phyloP scores from a whole-genome alignment of 495 filamentous ascomycete species.

The Xylaria venustula region DNA sequence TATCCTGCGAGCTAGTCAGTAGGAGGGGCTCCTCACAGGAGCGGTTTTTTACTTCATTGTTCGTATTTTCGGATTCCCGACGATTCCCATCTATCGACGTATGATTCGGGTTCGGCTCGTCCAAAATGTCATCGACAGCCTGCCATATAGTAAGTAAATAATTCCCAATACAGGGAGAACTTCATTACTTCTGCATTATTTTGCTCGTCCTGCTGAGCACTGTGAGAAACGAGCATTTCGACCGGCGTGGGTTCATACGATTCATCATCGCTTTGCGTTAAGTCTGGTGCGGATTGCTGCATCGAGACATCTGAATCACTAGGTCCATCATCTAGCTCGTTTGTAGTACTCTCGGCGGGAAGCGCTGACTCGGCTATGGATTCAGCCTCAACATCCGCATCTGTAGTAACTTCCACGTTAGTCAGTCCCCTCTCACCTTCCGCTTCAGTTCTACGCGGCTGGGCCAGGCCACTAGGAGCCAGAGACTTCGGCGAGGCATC shows the following conservation, averaged over 20 bases:
- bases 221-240: conserved; percentile 5
- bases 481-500: not conserved
- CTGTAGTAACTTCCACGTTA: not conserved
- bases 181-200: not conserved
- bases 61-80: conserved; percentile 10
- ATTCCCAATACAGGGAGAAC: not conserved
- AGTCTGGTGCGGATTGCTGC: not conserved
- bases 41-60: conserved; percentile 31
- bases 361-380: not conserved
- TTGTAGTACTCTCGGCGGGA: not conserved
- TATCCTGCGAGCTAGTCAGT: conserved; percentile 30
- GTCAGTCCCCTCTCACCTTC: not conserved
- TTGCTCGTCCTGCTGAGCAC: not conserved
- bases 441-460: not conserved
- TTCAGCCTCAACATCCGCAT: not conserved
- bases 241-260: conserved; percentile 11
- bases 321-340: conserved; percentile 1
- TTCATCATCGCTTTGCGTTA: conserved; percentile 15
- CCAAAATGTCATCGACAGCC: conserved; percentile 6
- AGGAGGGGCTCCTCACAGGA: conserved; percentile 29
- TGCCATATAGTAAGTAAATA: conserved; percentile 4
- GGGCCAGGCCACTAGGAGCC: not conserved
- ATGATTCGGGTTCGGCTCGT: conserved; percentile 13
- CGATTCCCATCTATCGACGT: not conserved
- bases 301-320: conserved; percentile 2